Conservation (phyloP, 2,329 filamentous ascomycete genomes). For the Nemania bipapillata region DNA sequence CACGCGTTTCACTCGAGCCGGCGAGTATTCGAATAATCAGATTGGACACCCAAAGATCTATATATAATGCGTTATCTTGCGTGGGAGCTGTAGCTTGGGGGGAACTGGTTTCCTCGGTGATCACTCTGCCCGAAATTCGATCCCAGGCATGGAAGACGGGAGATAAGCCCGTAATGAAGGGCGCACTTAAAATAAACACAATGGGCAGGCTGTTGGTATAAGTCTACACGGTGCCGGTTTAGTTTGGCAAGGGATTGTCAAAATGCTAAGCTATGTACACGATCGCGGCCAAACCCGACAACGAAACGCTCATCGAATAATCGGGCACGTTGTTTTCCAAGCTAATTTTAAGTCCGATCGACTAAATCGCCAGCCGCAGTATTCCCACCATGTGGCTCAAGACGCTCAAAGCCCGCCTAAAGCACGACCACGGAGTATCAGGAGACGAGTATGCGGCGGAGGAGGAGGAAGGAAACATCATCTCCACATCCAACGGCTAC, state of each 20-base stretch:
- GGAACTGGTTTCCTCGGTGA: neutral
- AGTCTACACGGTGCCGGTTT: neutral
- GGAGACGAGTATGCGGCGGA: too few species aligned
- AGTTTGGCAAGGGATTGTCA: neutral
- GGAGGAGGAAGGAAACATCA: conserved; percentile 1
- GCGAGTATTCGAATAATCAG: conserved; percentile 2
- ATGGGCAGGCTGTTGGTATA: neutral
- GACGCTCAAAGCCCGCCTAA: conserved; percentile 22
- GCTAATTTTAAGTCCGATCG: neutral
- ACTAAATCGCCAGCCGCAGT: neutral
- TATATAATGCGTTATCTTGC: conserved; percentile 15
- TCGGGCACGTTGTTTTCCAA: neutral
- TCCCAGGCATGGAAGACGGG: conserved; percentile 2
- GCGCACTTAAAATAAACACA: neutral
- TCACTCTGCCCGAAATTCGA: neutral
- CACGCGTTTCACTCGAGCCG: neutral
- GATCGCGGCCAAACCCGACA: neutral
- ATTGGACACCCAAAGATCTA: neutral
- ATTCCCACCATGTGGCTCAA: conserved; percentile 23
- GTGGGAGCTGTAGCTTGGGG: neutral
- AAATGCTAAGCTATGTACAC: neutral
- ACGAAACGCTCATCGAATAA: neutral
- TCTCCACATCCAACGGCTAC: neutral
- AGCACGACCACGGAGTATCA: conserved; percentile 12
- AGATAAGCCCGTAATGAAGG: conserved; percentile 9